phyloP scores from a whole-genome alignment of 2,329 filamentous ascomycete genomes.

The Paecilomyces sp. region DNA sequence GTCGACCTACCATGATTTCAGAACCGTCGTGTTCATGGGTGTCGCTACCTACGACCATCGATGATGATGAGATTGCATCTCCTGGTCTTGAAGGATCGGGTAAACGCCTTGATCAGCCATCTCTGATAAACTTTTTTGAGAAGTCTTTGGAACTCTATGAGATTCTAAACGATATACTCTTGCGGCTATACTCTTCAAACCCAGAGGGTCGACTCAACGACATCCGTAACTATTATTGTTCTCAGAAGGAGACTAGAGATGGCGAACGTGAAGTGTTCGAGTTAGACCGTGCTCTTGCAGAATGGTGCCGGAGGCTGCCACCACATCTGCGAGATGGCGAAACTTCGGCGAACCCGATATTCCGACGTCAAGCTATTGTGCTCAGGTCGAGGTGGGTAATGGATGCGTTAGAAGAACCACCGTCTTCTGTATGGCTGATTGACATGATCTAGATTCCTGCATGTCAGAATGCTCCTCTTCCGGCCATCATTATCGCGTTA shows the following conservation, averaged over 20 bases:
- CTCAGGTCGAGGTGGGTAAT: slow-evolving; percentile 21
- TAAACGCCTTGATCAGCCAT: slow-evolving; percentile 17
- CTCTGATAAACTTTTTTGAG: slow-evolving; percentile 24
- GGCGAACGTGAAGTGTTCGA: slow-evolving; percentile 25
- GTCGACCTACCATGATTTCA: slow-evolving; percentile 29
- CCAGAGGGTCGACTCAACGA: slow-evolving; percentile 18
- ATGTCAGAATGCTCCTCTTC: slow-evolving; percentile 26
- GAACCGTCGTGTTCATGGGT: slow-evolving; percentile 17
- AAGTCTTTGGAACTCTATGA: slow-evolving; percentile 27
- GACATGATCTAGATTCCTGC: slow-evolving; percentile 17
- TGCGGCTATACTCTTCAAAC: slow-evolving; percentile 20
- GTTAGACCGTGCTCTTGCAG: slow-evolving; percentile 23
- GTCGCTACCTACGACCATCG: slow-evolving; percentile 21
- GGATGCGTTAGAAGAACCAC: neutral
- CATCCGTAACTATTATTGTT: slow-evolving; percentile 21
- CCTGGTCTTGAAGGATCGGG: slow-evolving; percentile 5
- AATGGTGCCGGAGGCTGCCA: slow-evolving; percentile 23
- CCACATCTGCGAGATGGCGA: slow-evolving; percentile 14
- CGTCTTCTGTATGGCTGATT: neutral
- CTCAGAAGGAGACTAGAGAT: slow-evolving; percentile 11
- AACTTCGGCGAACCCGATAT: slow-evolving; percentile 12
- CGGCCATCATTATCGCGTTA: slow-evolving; percentile 24
- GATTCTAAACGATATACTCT: slow-evolving; percentile 26
- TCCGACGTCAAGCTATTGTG: slow-evolving; percentile 25
- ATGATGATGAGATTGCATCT: slow-evolving; percentile 26